These are phyloP conservation scores for Sarocladiaceae sp. DNA, from an alignment of 2,329 filamentous ascomycete species.

Conservation along the genomic window DNA sequence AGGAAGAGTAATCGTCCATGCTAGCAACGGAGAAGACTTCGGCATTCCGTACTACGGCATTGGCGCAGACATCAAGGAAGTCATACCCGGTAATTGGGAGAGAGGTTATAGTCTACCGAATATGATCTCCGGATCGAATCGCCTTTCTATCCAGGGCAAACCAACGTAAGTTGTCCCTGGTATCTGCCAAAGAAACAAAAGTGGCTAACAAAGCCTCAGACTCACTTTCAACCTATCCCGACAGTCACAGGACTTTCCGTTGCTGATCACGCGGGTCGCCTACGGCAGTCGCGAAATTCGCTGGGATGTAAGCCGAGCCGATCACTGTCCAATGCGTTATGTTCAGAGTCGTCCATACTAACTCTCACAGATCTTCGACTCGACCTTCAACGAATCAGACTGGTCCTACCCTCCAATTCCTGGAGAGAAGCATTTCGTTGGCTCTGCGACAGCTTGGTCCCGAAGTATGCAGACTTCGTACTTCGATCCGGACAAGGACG, in stretches of 20 bases:
- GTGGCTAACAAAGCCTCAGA: background rate
- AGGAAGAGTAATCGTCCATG: conserved; percentile 27
- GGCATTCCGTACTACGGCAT: conserved; percentile 21
- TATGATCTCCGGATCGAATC: background rate
- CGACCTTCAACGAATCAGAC: background rate
- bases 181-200: background rate
- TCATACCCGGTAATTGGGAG: background rate
- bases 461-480: background rate
- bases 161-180: background rate
- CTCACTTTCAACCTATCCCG: background rate
- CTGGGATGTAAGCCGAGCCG: background rate
- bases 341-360: no score
- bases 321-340: no score
- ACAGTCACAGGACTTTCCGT: background rate
- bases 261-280: background rate
- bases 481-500: background rate
- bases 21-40: conserved; percentile 25
- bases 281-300: background rate
- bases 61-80: conserved; percentile 4
- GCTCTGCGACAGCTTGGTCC: background rate
- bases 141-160: background rate
- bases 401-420: background rate
- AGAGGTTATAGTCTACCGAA: background rate
- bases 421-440: background rate
- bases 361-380: background rate